Base-by-base conservation (phyloP, 2,329 filamentous ascomycete species). In the Fusarium metavorans region DNA sequence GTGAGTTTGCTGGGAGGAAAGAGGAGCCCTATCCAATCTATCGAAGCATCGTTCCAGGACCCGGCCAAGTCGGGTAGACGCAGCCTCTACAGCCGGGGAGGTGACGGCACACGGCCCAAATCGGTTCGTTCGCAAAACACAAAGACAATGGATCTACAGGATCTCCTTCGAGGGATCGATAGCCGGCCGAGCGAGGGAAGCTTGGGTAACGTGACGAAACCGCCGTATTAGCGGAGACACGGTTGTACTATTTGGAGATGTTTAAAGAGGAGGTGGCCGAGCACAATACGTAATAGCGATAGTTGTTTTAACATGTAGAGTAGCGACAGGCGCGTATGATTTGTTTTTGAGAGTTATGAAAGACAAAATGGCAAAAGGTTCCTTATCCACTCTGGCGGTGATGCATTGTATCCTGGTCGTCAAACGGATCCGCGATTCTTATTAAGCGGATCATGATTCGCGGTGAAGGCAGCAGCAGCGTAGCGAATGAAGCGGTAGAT, bases 81-180 rank as follows among this genome's bases (percentile, higher is more conserved):
- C 23, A 84, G 81, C 62, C 52, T 85, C 25, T 84, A 82, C 77
- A 88, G 86, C 78, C 82, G 85, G 9, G 83, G 83, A 18, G 83
- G 82, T 5, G 84, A 87, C 23, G 83, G 82, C 70, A 73, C 80
- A 23, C 72, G 81, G n/a, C 79, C 80, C 14, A 78, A 80, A 32
- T 83, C 83, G 3, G 77, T 82, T 62, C 72, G 79, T 32, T 81
- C 80, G 10, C 80, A 81, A 7, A 80, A 82, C 64, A 60, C 76
- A 27, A 82, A 80, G 35, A 81, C 76, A 0, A 83, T 87, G 81
- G 87, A 89, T 73, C 78, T 89, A 67, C 83, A 87, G 68, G 84
- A 87, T 58, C 79, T 89, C 56, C 79, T 89, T 57, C 83, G 83
- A 71, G 86, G 86, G 11, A 89, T 89, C 72, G 87, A 89, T 75